phyloP scores from a whole-genome alignment of 2,329 filamentous ascomycete species.

The Aspergillus costaricaensis region DNA sequence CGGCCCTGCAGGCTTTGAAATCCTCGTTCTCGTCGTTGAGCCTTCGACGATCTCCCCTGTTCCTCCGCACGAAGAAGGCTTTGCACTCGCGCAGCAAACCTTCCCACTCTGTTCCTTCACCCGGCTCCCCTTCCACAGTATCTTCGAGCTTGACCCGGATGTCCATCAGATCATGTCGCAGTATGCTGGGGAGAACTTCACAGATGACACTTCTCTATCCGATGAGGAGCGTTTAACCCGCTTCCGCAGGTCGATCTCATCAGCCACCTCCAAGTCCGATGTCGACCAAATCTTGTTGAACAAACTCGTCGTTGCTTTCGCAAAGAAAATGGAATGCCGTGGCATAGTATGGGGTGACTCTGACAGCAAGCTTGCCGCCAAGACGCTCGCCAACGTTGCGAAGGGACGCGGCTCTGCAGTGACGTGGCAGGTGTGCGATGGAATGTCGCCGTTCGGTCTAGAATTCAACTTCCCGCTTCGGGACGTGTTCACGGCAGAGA shows the following conservation, averaged over 20 bases:
- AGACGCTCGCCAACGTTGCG: conserved; percentile 81
- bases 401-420: conserved; percentile 86
- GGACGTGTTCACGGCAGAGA: conserved; percentile 81
- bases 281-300: conserved; percentile 69
- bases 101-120: conserved; percentile 70
- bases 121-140: conserved; percentile 63
- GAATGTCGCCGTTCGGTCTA: conserved; percentile 59
- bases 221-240: conserved; percentile 53
- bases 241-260: conserved; percentile 64
- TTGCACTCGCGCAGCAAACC: conserved; percentile 53
- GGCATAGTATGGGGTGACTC: conserved; percentile 80
- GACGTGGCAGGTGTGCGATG: conserved; percentile 80
- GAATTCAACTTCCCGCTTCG: conserved; percentile 77
- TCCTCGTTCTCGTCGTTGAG: conserved; percentile 52
- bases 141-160: conserved; percentile 50
- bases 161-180: conserved; percentile 36
- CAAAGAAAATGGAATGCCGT: conserved; percentile 62
- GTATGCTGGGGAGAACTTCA: conserved; percentile 31
- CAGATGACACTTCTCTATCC: conserved; percentile 31
- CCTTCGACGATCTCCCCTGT: conserved; percentile 33
- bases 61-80: conserved; percentile 30
- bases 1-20: conserved; percentile 66
- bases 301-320: conserved; percentile 68
- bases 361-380: conserved; percentile 83
- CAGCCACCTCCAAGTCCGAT: conserved; percentile 75